Conservation (phyloP, 306 rosid genomes). For the Vigna radiata region DNA sequence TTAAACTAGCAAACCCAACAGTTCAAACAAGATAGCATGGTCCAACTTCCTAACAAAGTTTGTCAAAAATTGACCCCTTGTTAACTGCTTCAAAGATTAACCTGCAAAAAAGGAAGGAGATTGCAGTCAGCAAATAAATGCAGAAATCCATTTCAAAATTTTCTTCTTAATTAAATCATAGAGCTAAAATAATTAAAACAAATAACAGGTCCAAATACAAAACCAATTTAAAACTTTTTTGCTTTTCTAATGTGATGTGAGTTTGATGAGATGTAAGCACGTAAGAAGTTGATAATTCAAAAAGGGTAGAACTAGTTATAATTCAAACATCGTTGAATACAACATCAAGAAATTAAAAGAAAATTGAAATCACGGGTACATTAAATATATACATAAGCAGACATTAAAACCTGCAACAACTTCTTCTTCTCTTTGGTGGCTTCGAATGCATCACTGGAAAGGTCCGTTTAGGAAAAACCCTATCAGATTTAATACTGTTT, state of each 20-base stretch:
- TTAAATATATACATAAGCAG: no score
- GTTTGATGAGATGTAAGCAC: slow-evolving; percentile 8
- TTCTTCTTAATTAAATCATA: slow-evolving; percentile 15
- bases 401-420: no score
- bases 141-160: neutral
- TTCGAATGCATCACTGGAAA: no score
- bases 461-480: no score
- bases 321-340: no score
- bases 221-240: slow-evolving; percentile 6
- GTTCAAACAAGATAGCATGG: slow-evolving; percentile 6
- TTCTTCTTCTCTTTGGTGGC: no score
- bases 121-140: slow-evolving; percentile 28
- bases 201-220: slow-evolving; percentile 12
- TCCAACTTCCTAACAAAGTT: slow-evolving; percentile 17
- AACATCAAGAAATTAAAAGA: no score
- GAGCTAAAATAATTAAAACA: slow-evolving; percentile 17
- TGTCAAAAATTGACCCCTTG: slow-evolving; percentile 14
- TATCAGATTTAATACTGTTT: no score
- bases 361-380: no score
- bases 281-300: no score
- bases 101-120: slow-evolving; percentile 41
- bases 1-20: slow-evolving; percentile 24
- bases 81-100: slow-evolving; percentile 20
- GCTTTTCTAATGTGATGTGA: slow-evolving; percentile 3
- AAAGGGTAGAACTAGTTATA: no score